These are phyloP conservation scores for Ramaria sp. DNA, from an alignment of 768 basidiomycete genomes.

Conservation along the genomic window DNA sequence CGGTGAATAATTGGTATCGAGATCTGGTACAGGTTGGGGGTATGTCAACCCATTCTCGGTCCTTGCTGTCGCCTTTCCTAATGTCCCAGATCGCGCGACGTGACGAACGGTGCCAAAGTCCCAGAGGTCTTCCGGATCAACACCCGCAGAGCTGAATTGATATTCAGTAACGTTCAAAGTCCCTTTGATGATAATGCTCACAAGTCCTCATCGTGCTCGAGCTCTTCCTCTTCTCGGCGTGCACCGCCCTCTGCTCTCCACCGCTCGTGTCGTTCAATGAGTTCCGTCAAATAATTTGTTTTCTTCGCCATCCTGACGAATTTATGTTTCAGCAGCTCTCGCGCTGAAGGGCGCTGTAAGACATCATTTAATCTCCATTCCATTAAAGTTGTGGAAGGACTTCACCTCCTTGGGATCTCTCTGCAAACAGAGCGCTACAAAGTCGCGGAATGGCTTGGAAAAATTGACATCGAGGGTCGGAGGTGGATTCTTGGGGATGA, in stretches of 20 bases:
- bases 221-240: constrained; percentile 59
- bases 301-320: constrained; percentile 94
- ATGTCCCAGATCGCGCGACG: constrained; percentile 43
- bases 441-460: constrained; percentile 88
- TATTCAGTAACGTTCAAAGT: neutral
- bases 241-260: constrained; percentile 90
- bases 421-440: constrained; percentile 86
- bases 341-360: constrained; percentile 80
- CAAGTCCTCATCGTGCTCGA: constrained; percentile 50
- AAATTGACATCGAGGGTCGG: constrained; percentile 85
- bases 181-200: constrained; percentile 24
- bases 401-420: constrained; percentile 86
- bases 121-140: constrained; percentile 73
- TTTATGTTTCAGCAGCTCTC: constrained; percentile 91
- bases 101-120: constrained; percentile 95
- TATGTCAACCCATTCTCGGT: constrained; percentile 14
- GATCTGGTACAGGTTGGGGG: constrained; percentile 1
- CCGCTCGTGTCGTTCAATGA: constrained; percentile 88
- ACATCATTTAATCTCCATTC: constrained; percentile 11
- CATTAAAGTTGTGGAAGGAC: constrained; percentile 1
- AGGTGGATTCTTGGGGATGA: constrained; percentile 96
- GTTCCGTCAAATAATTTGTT: constrained; percentile 85
- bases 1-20: neutral
- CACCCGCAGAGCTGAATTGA: constrained; percentile 32
- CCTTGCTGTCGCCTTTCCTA: constrained; percentile 49